Evolutionary conservation across 495 filamentous ascomycete genomes (phyloP), one percentile per base, ranked within the genome.

Genomic region (Penicillium canariense): DNA sequence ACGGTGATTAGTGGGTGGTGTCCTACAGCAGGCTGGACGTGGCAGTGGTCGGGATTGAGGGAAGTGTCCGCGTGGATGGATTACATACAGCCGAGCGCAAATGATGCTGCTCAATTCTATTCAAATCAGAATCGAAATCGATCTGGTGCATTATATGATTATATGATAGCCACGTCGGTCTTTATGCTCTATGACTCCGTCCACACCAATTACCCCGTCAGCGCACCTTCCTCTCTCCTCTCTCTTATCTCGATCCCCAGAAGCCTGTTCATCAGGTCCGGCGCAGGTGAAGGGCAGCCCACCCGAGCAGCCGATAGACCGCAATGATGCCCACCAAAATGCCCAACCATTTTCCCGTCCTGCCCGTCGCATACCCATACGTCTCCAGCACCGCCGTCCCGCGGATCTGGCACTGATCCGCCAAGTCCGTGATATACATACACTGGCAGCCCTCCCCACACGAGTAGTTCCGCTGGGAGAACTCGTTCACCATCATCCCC

Each of bases 401-500:
- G 11, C 80, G 71, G 58, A 94, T 87, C 66, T 76, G 64, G 55
- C 89, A 90, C 64, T 87, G 73, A 6, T 71, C 68, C 10, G 79
- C 82, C 40, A 90, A 61, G 38, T 81, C 77, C 1, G 79, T 84
- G 30, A 74, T 62, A 64, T 87, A 93, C 83, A 87, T 87, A 69
- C 89, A 93, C 15, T 81, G 68, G 59, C 85, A 90, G 0, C 48
- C 69, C 1, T 50, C 34, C 1, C 71, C 77, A 56, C 89, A 93
- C 17, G 63, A 64, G 62, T 87, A 94, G 9, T 58, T 77, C 1
- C 88, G 68, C 12, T 82, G 32, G 0, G 66, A 69, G 62, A 94
- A 91, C 69, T 94, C 88, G 63, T 92, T 93, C 18, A 92, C 81
- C 88, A 94, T 90, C 89, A 94, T 91, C 15, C 89, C 89, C 56